phyloP scores from a whole-genome alignment of 2,329 filamentous ascomycete genomes.

The Verticillium nonalfalfae region DNA sequence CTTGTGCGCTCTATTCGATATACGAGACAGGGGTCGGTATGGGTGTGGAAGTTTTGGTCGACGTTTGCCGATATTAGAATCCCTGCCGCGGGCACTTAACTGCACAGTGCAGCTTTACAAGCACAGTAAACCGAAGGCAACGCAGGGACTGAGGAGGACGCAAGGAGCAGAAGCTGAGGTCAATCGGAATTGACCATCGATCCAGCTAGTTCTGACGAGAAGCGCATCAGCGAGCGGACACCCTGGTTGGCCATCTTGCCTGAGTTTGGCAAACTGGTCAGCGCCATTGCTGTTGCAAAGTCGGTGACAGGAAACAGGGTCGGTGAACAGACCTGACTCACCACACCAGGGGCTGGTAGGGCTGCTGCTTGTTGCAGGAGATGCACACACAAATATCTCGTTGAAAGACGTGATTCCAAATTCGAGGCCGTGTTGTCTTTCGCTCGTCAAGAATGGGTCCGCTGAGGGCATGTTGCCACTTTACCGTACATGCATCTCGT shows the following conservation, averaged over 20 bases:
- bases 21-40: too few relatives aligned
- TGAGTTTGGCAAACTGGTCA: background rate
- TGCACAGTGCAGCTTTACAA: background rate
- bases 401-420: background rate
- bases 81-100: background rate
- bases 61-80: background rate
- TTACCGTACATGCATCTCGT: background rate
- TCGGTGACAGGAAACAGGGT: background rate
- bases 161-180: background rate
- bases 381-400: background rate
- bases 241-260: background rate
- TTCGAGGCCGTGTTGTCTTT: background rate
- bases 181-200: background rate
- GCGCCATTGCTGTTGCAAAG: background rate
- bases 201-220: background rate
- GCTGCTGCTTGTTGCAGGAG: background rate
- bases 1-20: background rate
- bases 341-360: background rate
- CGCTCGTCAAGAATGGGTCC: background rate
- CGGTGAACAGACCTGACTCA: background rate
- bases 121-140: background rate
- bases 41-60: too few relatives aligned
- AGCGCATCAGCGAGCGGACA: background rate
- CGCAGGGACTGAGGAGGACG: background rate
- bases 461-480: background rate